Base-by-base conservation (phyloP, 495 filamentous ascomycete genomes). In the Hypoxylon lienhwacheense region DNA sequence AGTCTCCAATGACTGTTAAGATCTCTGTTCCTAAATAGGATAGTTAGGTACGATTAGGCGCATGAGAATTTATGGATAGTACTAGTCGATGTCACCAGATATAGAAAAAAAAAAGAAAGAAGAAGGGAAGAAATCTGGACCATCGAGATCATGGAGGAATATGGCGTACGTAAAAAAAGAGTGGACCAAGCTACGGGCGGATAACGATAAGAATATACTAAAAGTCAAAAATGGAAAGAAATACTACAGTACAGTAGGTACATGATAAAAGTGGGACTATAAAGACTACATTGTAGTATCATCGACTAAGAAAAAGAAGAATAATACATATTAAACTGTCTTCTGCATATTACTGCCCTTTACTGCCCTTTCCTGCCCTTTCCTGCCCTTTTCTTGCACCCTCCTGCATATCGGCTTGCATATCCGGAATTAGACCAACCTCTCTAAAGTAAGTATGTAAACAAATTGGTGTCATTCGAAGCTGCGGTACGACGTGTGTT, bases 311-410 rank as follows among this genome's bases (percentile, higher is more conserved):
- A 45, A 53, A 32, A 22, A 29, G 31, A 28, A 59, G 45, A 59
- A 39, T 35, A 48, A 49, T 34, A 59, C 32, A 34, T 24, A 19
- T 6, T 20, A 57, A 24, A 19, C 11, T 10, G 36, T 22, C 37
- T 44, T 44, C 26, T 44, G 4, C 44, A 45, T 3, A 46, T 50
- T 63, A 63, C 54, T 63, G 60, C 55, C 51, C n/a, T n/a, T n/a
- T 59, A 51, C 55, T n/a, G n/a, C n/a, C n/a, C n/a, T n/a, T n/a
- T n/a, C 47, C 39, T 59, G 59, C 59, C 28, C 28, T 31, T 5
- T 31, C 2, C 28, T 11, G 28, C 28, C 41, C 16, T n/a, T n/a
- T n/a, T n/a, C n/a, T n/a, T n/a, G n/a, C n/a, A n/a, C 36, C 19
- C 20, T 24, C 14, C 20, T 40, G 36, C 36, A 40, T 40, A 40